phyloP scores from a whole-genome alignment of 1,139 yeast genomes.

The Pneumocystis wakefieldiae region DNA sequence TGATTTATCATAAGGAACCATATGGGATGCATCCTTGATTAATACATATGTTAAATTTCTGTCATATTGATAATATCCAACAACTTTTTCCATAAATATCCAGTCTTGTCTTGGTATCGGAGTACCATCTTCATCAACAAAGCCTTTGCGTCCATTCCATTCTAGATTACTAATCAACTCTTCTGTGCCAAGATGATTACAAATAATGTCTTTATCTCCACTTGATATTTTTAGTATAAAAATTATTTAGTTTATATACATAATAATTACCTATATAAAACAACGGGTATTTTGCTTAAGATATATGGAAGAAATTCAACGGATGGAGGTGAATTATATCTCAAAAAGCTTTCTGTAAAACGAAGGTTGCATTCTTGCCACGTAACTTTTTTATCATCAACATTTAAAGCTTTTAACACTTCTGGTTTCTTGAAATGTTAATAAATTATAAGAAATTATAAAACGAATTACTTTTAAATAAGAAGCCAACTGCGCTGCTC shows the following conservation, averaged over 20 bases:
- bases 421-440: slow-evolving; percentile 22
- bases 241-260: not conserved
- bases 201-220: slow-evolving; percentile 80
- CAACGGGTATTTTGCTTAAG: slow-evolving; percentile 43
- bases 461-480: slow-evolving; percentile 33
- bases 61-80: slow-evolving; percentile 29
- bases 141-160: slow-evolving; percentile 59
- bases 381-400: slow-evolving; percentile 21
- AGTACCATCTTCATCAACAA: slow-evolving; percentile 25
- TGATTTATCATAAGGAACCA: slow-evolving; percentile 85
- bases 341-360: slow-evolving; percentile 41
- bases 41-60: slow-evolving; percentile 66
- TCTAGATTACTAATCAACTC: slow-evolving; percentile 42
- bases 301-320: slow-evolving; percentile 50
- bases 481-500: slow-evolving; percentile 40
- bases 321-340: slow-evolving; percentile 44
- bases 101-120: slow-evolving; percentile 18
- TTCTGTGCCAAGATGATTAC: slow-evolving; percentile 70
- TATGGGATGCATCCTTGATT: slow-evolving; percentile 68
- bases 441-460: not conserved
- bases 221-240: slow-evolving; percentile 22
- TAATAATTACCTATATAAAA: slow-evolving; percentile 35
- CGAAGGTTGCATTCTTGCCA: slow-evolving; percentile 69
- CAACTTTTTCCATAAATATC: slow-evolving; percentile 19
- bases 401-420: slow-evolving; percentile 42